phyloP scores from a whole-genome alignment of 208 protist genomes.

The Crithidia mellificae region DNA sequence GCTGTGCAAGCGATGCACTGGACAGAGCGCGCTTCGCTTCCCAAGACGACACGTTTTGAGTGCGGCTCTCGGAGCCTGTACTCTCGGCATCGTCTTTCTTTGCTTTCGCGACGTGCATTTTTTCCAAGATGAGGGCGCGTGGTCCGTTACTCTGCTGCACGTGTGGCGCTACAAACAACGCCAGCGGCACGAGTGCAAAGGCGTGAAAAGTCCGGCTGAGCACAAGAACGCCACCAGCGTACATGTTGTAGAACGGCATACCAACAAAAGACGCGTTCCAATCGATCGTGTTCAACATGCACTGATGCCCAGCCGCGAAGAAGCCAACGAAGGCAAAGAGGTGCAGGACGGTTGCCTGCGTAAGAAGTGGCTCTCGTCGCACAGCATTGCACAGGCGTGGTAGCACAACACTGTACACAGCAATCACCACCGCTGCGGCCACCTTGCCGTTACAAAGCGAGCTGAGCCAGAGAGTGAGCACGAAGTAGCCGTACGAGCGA shows the following conservation, averaged over 20 bases:
- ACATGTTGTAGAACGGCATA: slow-evolving; percentile 49
- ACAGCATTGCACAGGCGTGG: slow-evolving; percentile 28
- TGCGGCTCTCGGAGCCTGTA: no score
- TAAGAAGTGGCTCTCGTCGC: slow-evolving; percentile 8
- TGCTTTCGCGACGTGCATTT: no score
- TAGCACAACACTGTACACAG: slow-evolving; percentile 41
- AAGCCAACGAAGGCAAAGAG: slow-evolving; percentile 54
- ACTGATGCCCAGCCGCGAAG: slow-evolving; percentile 75
- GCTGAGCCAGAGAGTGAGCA: slow-evolving; percentile 49
- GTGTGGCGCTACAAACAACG: slow-evolving; percentile 18
- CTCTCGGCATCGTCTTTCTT: slow-evolving; percentile 4
- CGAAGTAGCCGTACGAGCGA: slow-evolving; percentile 49
- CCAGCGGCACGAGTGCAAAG: slow-evolving; percentile 52
- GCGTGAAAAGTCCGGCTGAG: slow-evolving; percentile 65
- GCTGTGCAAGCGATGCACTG: no score
- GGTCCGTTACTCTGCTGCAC: not conserved
- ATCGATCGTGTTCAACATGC: slow-evolving; percentile 74
- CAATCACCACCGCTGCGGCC: slow-evolving; percentile 41
- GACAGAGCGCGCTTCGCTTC: no score
- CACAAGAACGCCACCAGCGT: slow-evolving; percentile 59
- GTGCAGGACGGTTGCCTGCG: slow-evolving; percentile 50
- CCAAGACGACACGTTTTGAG: no score
- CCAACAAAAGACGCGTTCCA: slow-evolving; percentile 81
- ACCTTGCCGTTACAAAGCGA: slow-evolving; percentile 60
- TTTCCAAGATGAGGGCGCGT: no score